These are phyloP conservation scores for Amanita phalloides DNA, from an alignment of 768 basidiomycete species.

Conservation along the genomic window DNA sequence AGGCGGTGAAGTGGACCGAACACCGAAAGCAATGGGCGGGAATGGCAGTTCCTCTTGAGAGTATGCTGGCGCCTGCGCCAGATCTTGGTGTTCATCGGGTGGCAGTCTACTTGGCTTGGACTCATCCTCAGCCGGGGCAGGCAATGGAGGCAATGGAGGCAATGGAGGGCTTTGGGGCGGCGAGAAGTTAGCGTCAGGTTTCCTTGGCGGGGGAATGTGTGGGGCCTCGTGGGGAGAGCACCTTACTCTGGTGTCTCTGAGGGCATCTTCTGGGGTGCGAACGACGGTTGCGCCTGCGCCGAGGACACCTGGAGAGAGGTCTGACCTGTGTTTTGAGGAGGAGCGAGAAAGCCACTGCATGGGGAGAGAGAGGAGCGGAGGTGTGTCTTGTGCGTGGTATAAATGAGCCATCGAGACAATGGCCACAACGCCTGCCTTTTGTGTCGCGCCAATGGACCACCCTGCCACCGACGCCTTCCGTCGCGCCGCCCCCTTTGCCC, in stretches of 20 bases:
- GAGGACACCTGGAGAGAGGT: constrained; percentile 36
- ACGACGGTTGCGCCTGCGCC: constrained; percentile 72
- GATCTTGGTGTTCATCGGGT: constrained; percentile 7
- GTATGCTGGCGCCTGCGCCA: constrained; percentile 9
- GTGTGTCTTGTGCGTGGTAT: constrained; percentile 19
- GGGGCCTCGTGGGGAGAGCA: constrained; percentile 19
- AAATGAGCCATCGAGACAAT: constrained; percentile 1
- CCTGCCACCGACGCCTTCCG: constrained; percentile 32
- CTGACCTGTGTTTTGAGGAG: constrained; percentile 26
- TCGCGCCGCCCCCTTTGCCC: constrained; percentile 32
- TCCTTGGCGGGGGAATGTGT: constrained; percentile 8
- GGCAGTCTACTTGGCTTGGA: constrained; percentile 19
- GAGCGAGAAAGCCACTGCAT: constrained; percentile 44
- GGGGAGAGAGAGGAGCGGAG: constrained; percentile 23
- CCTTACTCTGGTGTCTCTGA: constrained; percentile 38
- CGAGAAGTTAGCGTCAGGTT: constrained; percentile 16
- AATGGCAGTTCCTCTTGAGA: constrained; percentile 32
- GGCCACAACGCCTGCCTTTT: constrained; percentile 10
- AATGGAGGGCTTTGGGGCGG: constrained; percentile 40
- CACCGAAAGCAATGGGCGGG: constrained; percentile 36
- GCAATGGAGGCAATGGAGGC: constrained; percentile 48
- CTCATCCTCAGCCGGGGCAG: constrained; percentile 25
- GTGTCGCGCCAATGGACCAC: constrained; percentile 3
- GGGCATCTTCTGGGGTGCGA: constrained; percentile 70
- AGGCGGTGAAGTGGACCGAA: constrained; percentile 20